These are phyloP conservation scores for Hymenoscyphus linearis DNA, from an alignment of 2,329 filamentous ascomycete species.

Conservation along the genomic window DNA sequence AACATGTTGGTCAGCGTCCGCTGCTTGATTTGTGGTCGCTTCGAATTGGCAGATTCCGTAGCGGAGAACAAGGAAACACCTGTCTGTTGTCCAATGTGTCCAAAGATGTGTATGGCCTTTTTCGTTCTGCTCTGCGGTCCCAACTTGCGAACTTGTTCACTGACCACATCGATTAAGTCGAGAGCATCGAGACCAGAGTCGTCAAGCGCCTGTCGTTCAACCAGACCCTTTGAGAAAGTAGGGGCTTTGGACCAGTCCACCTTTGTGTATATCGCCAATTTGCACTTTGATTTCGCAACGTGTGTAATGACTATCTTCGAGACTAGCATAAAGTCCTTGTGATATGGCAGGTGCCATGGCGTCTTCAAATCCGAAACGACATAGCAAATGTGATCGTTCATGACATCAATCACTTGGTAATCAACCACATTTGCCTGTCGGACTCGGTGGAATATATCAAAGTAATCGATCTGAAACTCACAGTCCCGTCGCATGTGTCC, in stretches of 20 bases:
- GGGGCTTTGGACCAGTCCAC: slow-evolving; percentile 78
- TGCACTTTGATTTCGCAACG: slow-evolving; percentile 85
- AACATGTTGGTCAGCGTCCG: slow-evolving; percentile 63
- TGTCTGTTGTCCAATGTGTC: slow-evolving; percentile 64
- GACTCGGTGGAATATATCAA: slow-evolving; percentile 58
- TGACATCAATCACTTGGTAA: slow-evolving; percentile 79
- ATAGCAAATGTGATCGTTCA: slow-evolving; percentile 69
- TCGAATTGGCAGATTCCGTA: slow-evolving; percentile 38
- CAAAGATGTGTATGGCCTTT: slow-evolving; percentile 74
- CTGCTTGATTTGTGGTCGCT: slow-evolving; percentile 54
- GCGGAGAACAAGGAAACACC: slow-evolving; percentile 56
- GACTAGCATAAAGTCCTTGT: slow-evolving; percentile 71
- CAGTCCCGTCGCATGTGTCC: slow-evolving; percentile 73
- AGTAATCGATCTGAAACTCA: slow-evolving; percentile 67
- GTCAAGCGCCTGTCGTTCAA: slow-evolving; percentile 68
- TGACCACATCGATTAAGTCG: slow-evolving; percentile 69
- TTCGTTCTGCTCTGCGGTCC: slow-evolving; percentile 70
- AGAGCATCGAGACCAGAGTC: slow-evolving; percentile 69
- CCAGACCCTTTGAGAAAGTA: slow-evolving; percentile 51
- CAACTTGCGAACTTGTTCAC: slow-evolving; percentile 70
- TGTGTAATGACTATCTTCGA: slow-evolving; percentile 94
- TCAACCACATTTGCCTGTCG: slow-evolving; percentile 65
- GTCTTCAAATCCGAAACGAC: slow-evolving; percentile 58
- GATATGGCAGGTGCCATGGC: slow-evolving; percentile 70
- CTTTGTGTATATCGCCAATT: slow-evolving; percentile 79